Evolutionary conservation across 805 yeast genomes (phyloP), one percentile per base, ranked within the genome.

Genomic region (Yamadazyma philogaea): DNA sequence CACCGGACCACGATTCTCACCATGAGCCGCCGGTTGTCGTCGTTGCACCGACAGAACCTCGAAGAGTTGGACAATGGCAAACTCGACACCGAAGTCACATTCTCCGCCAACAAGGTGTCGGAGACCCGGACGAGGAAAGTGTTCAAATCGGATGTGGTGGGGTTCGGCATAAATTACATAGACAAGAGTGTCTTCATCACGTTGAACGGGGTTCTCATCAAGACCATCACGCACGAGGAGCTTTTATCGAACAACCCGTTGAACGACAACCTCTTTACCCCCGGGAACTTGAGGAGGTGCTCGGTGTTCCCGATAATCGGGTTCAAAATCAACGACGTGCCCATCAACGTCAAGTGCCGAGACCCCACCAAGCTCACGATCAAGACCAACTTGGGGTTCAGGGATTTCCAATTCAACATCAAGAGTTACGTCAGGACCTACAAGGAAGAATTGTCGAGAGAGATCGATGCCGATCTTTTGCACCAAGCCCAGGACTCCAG

Each of bases 151-250:
- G 96, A 88, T 60, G 68, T 77, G 2, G 73, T 90, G 48, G 97
- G 97, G 0, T 84, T 90, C 60, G 96, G 96, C 4, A 73, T 88
- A 18, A 84, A 89, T 64, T 84, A 78, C 52, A 67, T 75, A 12
- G 77, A 76, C 31, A 74, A 78, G 32, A 64, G 80, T 0, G 72
- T 87, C 2, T 90, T 89, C 53, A 78, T 79, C 49, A 89, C 96
- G 0, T 82, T 85, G 57, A 89, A 90, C 61, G 97, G 96, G 1
- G 72, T 85, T 3, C 49, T 63, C 28, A 60, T 61, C 7, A 55
- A 49, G 27, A 51, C 51, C 3, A 57, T 66, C 6, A 35, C 49
- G 4, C 54, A 57, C 34, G 61, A 54, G 15, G 64, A 59, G 21
- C 50, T 65, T 26, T 36, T 34, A 6, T 47, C 62, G 3, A 49